Evolutionary conservation across 768 basidiomycete genomes (phyloP).

Genomic region (Rhizopogon vinicolor): DNA sequence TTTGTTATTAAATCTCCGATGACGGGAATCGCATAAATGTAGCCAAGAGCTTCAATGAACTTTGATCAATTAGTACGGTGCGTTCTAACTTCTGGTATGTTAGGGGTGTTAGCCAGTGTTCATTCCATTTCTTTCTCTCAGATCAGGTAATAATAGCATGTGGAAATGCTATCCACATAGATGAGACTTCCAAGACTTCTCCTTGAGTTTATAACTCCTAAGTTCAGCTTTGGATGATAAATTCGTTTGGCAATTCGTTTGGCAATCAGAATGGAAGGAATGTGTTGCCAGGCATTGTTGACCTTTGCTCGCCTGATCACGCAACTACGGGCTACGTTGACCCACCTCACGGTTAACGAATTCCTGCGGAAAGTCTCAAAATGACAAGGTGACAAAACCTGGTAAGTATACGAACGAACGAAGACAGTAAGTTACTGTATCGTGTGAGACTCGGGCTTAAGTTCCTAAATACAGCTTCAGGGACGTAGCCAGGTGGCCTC

Average conservation of each 20-base stretch:
- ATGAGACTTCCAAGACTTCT: conserved; percentile 13
- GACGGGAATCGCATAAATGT: too few relatives aligned
- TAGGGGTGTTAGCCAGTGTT: too few relatives aligned
- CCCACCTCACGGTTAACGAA: too few relatives aligned
- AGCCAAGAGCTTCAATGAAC: too few relatives aligned
- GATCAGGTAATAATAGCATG: too few relatives aligned
- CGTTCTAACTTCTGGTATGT: too few relatives aligned
- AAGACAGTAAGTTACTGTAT: conserved; percentile 11
- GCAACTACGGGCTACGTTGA: too few relatives aligned
- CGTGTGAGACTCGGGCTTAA: not conserved
- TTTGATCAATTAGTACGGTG: too few relatives aligned
- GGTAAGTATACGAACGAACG: not conserved
- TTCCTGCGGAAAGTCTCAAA: not conserved
- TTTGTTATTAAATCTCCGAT: too few relatives aligned
- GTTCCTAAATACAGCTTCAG: not conserved
- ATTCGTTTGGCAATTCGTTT: conserved; percentile 8
- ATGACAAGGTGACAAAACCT: conserved; percentile 6
- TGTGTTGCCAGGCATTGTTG: too few relatives aligned
- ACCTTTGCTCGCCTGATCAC: too few relatives aligned
- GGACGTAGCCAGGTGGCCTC: not conserved
- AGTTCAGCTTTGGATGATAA: not conserved
- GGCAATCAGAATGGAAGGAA: not conserved
- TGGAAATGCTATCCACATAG: not conserved
- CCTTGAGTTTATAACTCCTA: not conserved
- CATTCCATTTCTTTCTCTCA: not conserved